Evolutionary conservation across 805 yeast genomes (phyloP).

Genomic region (Monosporozyma servazzii): DNA sequence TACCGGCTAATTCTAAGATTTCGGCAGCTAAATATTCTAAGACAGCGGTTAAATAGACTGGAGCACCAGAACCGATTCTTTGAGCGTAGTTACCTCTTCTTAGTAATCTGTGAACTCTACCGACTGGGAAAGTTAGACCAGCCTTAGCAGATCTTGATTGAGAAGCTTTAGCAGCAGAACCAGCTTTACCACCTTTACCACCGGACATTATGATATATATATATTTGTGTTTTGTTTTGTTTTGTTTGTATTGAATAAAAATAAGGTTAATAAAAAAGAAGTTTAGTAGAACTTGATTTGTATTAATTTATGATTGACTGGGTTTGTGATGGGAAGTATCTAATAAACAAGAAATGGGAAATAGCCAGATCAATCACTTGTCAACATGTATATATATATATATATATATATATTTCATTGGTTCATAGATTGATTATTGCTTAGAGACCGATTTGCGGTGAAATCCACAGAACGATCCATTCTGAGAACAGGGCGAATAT

Average conservation of each 20-base stretch:
- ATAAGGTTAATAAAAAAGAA: neutral
- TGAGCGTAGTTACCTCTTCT: slow-evolving; percentile 98
- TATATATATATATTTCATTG: too few relatives aligned
- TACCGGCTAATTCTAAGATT: slow-evolving; percentile 96
- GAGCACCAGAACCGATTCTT: slow-evolving; percentile 99
- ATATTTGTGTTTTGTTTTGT: slow-evolving; percentile 8
- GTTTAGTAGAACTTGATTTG: neutral
- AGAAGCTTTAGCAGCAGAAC: slow-evolving; percentile 88
- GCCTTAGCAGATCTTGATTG: slow-evolving; percentile 98
- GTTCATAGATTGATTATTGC: too few relatives aligned
- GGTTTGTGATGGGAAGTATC: neutral
- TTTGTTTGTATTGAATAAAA: slow-evolving; percentile 3
- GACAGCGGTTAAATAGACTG: slow-evolving; percentile 94
- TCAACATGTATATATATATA: neutral
- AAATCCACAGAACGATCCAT: neutral
- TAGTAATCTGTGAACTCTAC: slow-evolving; percentile 94
- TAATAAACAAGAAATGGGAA: too few relatives aligned
- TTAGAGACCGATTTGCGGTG: too few relatives aligned
- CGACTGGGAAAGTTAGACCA: slow-evolving; percentile 98
- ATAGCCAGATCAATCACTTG: neutral
- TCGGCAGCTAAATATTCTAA: slow-evolving; percentile 96
- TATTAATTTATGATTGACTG: neutral
- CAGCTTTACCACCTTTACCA: slow-evolving; percentile 82
- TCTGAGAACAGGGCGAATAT: neutral
- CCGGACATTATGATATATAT: slow-evolving; percentile 47